Conservation (phyloP, 345 rosid species). For the Pugionium dolabratum region DNA sequence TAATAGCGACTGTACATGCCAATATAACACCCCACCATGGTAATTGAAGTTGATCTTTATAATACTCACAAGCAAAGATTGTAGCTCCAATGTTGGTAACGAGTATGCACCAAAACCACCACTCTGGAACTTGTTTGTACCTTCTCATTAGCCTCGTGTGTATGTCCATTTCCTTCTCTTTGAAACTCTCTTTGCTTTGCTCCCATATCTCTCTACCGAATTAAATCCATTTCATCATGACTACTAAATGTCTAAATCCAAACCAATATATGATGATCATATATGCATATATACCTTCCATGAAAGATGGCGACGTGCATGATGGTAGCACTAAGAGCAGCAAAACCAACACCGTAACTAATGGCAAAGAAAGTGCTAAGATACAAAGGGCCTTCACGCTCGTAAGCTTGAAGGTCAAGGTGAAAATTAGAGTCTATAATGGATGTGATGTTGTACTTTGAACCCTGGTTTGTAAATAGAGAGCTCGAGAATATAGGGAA, state of each 20-base stretch:
- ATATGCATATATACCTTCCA: slow-evolving; percentile 58
- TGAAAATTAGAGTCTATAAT: slow-evolving; percentile 75
- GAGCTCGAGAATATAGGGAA: slow-evolving; percentile 83
- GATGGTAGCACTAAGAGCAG: slow-evolving; percentile 80
- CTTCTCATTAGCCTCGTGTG: slow-evolving; percentile 78
- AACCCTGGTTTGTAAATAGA: slow-evolving; percentile 67
- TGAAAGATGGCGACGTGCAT: slow-evolving; percentile 86
- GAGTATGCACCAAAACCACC: slow-evolving; percentile 91
- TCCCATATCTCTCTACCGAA: slow-evolving; percentile 72
- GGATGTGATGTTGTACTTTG: slow-evolving; percentile 68
- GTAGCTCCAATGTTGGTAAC: slow-evolving; percentile 61
- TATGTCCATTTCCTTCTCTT: slow-evolving; percentile 60
- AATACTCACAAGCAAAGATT: slow-evolving; percentile 79
- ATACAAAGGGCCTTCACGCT: slow-evolving; percentile 77
- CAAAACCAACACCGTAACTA: slow-evolving; percentile 89
- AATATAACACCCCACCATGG: slow-evolving; percentile 99
- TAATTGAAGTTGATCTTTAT: slow-evolving; percentile 80
- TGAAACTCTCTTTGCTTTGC: slow-evolving; percentile 76
- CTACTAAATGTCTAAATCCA: not conserved
- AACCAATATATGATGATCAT: not conserved
- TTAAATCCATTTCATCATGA: too few species aligned
- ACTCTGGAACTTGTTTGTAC: slow-evolving; percentile 82
- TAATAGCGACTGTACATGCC: slow-evolving; percentile 77
- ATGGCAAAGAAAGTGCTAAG: slow-evolving; percentile 85
- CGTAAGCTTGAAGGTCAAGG: slow-evolving; percentile 72